A percentile compares a stretch with the other conserved stretches of the same genome.
These are phyloP conservation scores for Microsporum audouinii DNA, from an alignment of 2,329 filamentous ascomycete species.

Conservation along the genomic window DNA sequence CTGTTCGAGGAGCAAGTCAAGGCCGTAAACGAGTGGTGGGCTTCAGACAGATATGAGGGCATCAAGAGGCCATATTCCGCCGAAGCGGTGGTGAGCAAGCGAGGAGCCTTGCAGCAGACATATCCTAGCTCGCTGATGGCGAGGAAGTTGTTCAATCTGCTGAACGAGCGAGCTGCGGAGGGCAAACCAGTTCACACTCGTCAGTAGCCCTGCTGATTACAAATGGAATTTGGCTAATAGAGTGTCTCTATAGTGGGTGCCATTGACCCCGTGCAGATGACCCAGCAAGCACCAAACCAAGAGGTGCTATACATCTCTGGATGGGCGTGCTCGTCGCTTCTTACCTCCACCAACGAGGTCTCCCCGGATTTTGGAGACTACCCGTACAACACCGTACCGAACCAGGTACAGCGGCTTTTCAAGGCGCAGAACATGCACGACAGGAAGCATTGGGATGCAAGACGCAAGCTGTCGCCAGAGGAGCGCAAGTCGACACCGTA, in stretches of 20 bases:
- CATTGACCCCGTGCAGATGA: constrained; percentile 99
- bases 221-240: not conserved
- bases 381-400: constrained; percentile 96
- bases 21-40: constrained; percentile 87
- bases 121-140: constrained; percentile 95
- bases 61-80: constrained; percentile 88
- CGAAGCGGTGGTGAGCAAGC: constrained; percentile 84
- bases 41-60: constrained; percentile 66
- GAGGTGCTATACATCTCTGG: constrained; percentile 93
- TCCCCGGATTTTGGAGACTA: constrained; percentile 98
- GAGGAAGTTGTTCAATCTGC: constrained; percentile 80
- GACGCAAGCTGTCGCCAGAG: constrained; percentile 64
- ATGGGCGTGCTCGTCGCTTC: constrained; percentile 89
- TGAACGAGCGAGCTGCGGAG: constrained; percentile 63
- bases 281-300: constrained; percentile 90
- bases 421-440: constrained; percentile 97
- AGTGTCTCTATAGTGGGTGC: constrained; percentile 59
- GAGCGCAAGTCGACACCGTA: constrained; percentile 69
- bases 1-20: constrained; percentile 74
- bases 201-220: constrained; percentile 36
- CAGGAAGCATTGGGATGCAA: constrained; percentile 81
- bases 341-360: constrained; percentile 93
- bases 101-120: constrained; percentile 71
- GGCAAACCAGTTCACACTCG: constrained; percentile 89
- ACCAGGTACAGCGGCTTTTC: constrained; percentile 90